These are phyloP conservation scores for Aphanomyces cochlioides DNA, from an alignment of 352 stramenopile genomes.

Conservation along the genomic window DNA sequence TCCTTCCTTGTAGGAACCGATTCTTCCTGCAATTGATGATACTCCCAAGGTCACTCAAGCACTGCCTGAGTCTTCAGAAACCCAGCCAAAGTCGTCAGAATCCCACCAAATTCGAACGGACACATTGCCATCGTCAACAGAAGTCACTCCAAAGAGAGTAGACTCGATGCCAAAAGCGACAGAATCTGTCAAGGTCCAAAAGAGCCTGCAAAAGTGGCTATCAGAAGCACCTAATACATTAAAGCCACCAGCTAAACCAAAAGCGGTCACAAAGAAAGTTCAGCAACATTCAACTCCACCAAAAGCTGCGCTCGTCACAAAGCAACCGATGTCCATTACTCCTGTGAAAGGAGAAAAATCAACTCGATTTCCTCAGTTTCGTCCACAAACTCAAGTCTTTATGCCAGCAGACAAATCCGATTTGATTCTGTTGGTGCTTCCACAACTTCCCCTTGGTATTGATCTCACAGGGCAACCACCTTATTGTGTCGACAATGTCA, in stretches of 20 bases:
- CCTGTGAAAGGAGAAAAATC: slow-evolving; percentile 30
- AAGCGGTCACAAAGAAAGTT: not conserved
- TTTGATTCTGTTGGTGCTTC: slow-evolving; percentile 49
- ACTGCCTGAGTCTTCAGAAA: no score
- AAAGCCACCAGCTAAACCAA: slow-evolving; percentile 3
- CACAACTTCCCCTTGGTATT: slow-evolving; percentile 52
- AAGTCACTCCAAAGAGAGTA: no score
- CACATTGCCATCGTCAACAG: no score
- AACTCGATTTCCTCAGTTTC: not conserved
- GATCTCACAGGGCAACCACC: slow-evolving; percentile 37
- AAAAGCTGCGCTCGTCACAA: not conserved
- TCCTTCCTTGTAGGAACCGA: no score
- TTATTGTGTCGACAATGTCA: slow-evolving; percentile 35
- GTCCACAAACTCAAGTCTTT: slow-evolving; percentile 18
- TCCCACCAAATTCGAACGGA: no score
- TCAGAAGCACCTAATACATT: not conserved
- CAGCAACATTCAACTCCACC: not conserved
- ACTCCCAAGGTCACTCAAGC: no score
- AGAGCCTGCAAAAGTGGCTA: slow-evolving; percentile 12
- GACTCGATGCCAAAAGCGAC: slow-evolving; percentile 36
- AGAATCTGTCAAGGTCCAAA: not conserved
- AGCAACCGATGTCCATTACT: not conserved
- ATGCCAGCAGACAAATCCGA: slow-evolving; percentile 21
- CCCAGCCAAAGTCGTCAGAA: no score
- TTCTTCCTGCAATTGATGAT: no score